Evolutionary conservation across 75 land plant genomes (phyloP).

Genomic region (Cunninghamia lanceolata): DNA sequence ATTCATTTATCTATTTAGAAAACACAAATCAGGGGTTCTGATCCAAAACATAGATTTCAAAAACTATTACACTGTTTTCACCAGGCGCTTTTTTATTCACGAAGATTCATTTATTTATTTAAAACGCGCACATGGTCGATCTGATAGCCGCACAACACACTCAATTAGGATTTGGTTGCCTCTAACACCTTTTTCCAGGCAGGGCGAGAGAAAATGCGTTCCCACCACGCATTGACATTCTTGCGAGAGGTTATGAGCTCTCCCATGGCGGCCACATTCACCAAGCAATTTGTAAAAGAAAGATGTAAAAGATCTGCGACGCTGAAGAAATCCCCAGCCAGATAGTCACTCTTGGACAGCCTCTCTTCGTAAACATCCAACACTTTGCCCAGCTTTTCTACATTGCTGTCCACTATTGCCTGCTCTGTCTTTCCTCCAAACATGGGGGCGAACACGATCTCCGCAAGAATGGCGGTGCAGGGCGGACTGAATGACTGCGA

Average conservation of each 20-base stretch:
- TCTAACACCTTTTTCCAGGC: conserved; percentile 17
- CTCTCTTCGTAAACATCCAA: conserved; percentile 29
- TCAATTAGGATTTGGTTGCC: background rate
- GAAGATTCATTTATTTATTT: no score
- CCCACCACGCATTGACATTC: conserved; percentile 64
- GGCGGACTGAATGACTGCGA: conserved; percentile 49
- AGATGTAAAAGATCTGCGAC: conserved; percentile 12
- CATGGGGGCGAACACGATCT: conserved; percentile 11
- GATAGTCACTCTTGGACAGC: conserved; percentile 21
- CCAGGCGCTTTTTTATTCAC: no score
- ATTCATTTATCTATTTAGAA: no score
- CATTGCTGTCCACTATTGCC: background rate
- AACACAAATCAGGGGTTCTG: no score
- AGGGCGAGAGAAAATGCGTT: conserved; percentile 39
- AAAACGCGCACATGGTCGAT: no score
- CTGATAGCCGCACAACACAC: no score
- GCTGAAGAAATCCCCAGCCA: conserved; percentile 33
- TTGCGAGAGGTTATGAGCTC: conserved; percentile 25
- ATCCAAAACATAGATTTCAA: no score
- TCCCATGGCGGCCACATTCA: conserved; percentile 13
- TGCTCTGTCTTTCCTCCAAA: conserved; percentile 11
- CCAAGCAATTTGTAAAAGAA: conserved; percentile 17
- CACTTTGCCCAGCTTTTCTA: conserved; percentile 26
- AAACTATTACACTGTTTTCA: no score
- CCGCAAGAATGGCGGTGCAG: conserved; percentile 2